Evolutionary conservation across 2,329 filamentous ascomycete genomes (phyloP).

Genomic region (Alternaria viburni): DNA sequence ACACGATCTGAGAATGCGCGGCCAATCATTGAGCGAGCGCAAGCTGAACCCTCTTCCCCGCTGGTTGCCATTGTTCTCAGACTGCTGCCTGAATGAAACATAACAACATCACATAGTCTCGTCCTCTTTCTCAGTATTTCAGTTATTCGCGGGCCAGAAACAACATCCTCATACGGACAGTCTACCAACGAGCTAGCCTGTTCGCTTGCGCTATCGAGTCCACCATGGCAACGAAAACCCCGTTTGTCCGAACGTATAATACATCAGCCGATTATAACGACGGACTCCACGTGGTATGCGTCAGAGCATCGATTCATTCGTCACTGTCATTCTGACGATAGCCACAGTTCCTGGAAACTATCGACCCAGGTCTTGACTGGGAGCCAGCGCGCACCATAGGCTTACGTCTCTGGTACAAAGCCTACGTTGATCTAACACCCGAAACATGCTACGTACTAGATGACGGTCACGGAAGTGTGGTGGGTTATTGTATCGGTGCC

Average conservation of each 20-base stretch:
- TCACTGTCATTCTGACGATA: not conserved
- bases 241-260: conserved; percentile 28
- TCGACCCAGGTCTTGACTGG: conserved; percentile 25
- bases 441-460: conserved; percentile 47
- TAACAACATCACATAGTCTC: not conserved
- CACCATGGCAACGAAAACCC: conserved; percentile 8
- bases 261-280: conserved; percentile 19
- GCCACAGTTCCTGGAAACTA: conserved; percentile 33
- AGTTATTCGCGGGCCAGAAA: too few species aligned
- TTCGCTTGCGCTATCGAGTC: not conserved
- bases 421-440: conserved; percentile 40
- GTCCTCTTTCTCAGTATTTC: too few species aligned
- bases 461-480: conserved; percentile 36
- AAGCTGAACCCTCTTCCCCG: not conserved
- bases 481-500: conserved; percentile 50
- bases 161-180: too few species aligned
- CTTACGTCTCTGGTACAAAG: conserved; percentile 41
- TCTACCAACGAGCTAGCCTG: too few species aligned
- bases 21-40: not conserved
- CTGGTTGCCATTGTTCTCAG: not conserved
- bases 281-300: conserved; percentile 25
- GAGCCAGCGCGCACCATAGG: conserved; percentile 40
- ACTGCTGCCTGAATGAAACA: not conserved
- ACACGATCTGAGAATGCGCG: not conserved
- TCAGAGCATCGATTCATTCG: not conserved